phyloP scores from a whole-genome alignment of 768 basidiomycete species.

The Termitomyces sp. region DNA sequence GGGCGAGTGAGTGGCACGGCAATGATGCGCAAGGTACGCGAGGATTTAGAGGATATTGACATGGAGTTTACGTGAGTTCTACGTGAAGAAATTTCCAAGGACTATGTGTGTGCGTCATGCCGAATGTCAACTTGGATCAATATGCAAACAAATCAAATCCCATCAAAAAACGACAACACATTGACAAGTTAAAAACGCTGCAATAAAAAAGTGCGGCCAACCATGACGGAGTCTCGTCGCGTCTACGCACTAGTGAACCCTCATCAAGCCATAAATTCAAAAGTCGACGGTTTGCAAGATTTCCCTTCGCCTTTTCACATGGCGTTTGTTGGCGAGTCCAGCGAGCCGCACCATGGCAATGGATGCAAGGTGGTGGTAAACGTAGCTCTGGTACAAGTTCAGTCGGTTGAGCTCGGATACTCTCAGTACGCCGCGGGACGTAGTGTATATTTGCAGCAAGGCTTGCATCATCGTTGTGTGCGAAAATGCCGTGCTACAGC shows the following conservation, averaged over 20 bases:
- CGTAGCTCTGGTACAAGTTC: no score
- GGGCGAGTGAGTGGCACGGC: conserved; percentile 39
- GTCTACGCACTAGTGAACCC: background rate
- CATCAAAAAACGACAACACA: conserved; percentile 3
- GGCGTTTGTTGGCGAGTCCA: background rate
- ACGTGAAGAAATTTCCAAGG: background rate
- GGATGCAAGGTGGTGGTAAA: no score
- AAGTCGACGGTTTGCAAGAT: no score
- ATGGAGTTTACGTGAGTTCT: conserved; percentile 2
- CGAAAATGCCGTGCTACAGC: no score
- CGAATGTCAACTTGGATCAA: background rate
- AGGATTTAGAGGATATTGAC: conserved; percentile 17
- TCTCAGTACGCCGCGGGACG: no score
- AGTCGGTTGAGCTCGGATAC: no score
- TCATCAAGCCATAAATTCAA: background rate
- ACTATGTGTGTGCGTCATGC: conserved; percentile 2
- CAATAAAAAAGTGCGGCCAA: background rate
- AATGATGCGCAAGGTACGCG: conserved; percentile 37
- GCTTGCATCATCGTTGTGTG: no score
- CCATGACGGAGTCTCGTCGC: background rate
- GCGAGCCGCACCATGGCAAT: no score
- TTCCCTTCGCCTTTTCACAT: no score
- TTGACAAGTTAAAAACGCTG: background rate
- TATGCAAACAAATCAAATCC: background rate
- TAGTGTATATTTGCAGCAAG: no score